Percentiles rank a stretch among this genome's conserved stretches.
phyloP scores from a whole-genome alignment of 1,284 basidiomycete species.

The Blastosporella zonata region DNA sequence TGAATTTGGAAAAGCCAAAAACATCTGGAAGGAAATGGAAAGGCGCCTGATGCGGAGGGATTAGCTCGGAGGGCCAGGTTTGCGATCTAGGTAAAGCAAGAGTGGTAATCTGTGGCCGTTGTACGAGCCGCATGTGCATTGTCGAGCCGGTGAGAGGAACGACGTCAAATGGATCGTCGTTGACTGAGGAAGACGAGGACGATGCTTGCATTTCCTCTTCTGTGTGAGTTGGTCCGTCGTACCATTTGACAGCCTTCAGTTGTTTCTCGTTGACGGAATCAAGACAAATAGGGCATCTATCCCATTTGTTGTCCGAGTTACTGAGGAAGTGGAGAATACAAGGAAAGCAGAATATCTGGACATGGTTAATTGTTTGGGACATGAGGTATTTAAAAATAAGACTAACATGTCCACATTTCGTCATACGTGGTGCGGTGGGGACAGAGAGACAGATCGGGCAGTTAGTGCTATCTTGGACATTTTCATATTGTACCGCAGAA shows the following conservation, averaged over 20 bases:
- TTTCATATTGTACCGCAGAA: conserved; percentile 35
- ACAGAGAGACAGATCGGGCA: conserved; percentile 96
- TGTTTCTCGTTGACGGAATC: conserved; percentile 91
- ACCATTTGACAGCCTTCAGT: conserved; percentile 91
- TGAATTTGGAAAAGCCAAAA: conserved; percentile 87
- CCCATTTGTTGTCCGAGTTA: conserved; percentile 83
- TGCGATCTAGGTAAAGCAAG: conserved; percentile 90
- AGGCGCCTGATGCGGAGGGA: conserved; percentile 89
- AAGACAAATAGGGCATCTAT: conserved; percentile 93
- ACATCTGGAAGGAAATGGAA: conserved; percentile 97
- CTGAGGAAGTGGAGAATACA: conserved; percentile 92
- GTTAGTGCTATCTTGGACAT: conserved; percentile 63
- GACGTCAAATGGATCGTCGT: conserved; percentile 32
- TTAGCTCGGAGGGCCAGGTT: conserved; percentile 91
- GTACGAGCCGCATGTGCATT: conserved; percentile 86
- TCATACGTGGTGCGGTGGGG: conserved; percentile 93
- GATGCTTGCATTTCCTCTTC: conserved; percentile 42
- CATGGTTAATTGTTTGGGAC: conserved; percentile 12
- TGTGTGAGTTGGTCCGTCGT: conserved; percentile 43
- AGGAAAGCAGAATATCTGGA: conserved; percentile 83
- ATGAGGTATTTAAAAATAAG: conserved; percentile 13
- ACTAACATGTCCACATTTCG: conserved; percentile 94
- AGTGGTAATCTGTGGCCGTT: conserved; percentile 92
- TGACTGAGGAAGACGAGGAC: conserved; percentile 43
- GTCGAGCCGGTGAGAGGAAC: conserved; percentile 50